Percentiles rank a stretch among this genome's conserved stretches.
These are phyloP conservation scores for Vigna unguiculata DNA, from an alignment of 306 rosid species.

Conservation along the genomic window DNA sequence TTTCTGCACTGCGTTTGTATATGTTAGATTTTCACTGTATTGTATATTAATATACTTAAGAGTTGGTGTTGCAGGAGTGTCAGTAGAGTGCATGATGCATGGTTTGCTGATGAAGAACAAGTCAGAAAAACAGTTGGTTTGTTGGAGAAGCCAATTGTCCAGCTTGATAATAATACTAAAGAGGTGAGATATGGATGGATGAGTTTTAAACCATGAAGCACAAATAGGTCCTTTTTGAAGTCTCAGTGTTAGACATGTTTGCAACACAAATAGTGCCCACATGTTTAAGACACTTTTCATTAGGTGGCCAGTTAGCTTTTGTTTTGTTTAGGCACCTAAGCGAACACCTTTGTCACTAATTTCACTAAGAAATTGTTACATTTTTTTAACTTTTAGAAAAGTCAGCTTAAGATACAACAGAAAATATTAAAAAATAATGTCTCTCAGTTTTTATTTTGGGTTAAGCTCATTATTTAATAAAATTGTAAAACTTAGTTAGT, in stretches of 20 bases:
- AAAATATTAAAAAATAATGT: background rate
- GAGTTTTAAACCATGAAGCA: background rate
- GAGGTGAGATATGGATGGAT: slow-evolving; percentile 51
- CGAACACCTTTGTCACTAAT: background rate
- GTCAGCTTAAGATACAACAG: background rate
- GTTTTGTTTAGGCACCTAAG: background rate
- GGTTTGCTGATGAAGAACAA: slow-evolving; percentile 81
- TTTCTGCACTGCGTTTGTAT: slow-evolving; percentile 27
- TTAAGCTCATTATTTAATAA: background rate
- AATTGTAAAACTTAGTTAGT: background rate
- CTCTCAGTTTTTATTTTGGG: background rate
- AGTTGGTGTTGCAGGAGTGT: slow-evolving; percentile 60
- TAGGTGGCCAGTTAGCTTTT: background rate
- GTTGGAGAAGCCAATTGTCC: slow-evolving; percentile 60
- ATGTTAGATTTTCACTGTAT: slow-evolving; percentile 16
- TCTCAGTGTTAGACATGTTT: slow-evolving; percentile 1
- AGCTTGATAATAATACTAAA: slow-evolving; percentile 45
- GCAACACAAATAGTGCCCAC: background rate
- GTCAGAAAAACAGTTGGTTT: slow-evolving; percentile 73
- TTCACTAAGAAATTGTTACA: background rate
- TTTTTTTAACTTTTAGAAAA: background rate
- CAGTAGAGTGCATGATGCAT: slow-evolving; percentile 76
- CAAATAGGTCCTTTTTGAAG: background rate
- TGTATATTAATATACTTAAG: background rate
- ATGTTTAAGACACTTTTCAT: background rate